phyloP scores from a whole-genome alignment of 805 yeast genomes.

The Cyberlindnera xylosilytica region DNA sequence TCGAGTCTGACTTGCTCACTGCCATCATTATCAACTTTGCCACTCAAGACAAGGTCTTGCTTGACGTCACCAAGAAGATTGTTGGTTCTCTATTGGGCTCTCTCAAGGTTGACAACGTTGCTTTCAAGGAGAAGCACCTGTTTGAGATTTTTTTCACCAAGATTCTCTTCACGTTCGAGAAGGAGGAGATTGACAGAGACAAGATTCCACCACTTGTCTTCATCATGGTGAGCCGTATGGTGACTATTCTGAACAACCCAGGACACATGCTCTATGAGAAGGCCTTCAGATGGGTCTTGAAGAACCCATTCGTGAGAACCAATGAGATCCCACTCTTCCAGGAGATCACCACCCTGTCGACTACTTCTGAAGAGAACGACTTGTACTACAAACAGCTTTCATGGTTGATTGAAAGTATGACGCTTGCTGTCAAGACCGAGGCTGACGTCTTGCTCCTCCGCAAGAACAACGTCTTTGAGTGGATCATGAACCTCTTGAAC shows the following conservation, averaged over 20 bases:
- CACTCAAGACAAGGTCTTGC: slow-evolving; percentile 28
- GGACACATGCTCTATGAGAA: slow-evolving; percentile 73
- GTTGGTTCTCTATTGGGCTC: slow-evolving; percentile 43
- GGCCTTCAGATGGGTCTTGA: slow-evolving; percentile 60
- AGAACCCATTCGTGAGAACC: slow-evolving; percentile 35
- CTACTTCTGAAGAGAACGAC: slow-evolving; percentile 38
- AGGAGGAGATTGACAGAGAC: slow-evolving; percentile 14
- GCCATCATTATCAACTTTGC: slow-evolving; percentile 47
- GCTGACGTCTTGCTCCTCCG: slow-evolving; percentile 54
- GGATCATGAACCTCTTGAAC: slow-evolving; percentile 53
- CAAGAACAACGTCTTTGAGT: slow-evolving; percentile 59
- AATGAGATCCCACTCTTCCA: slow-evolving; percentile 44
- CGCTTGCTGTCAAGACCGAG: slow-evolving; percentile 42
- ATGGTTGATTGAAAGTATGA: slow-evolving; percentile 61
- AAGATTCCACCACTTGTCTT: slow-evolving; percentile 49
- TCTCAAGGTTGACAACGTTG: slow-evolving; percentile 37
- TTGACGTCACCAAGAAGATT: slow-evolving; percentile 40
- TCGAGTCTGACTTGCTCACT: slow-evolving; percentile 55
- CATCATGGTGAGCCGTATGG: slow-evolving; percentile 50
- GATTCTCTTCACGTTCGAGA: slow-evolving; percentile 32
- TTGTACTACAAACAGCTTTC: slow-evolving; percentile 53
- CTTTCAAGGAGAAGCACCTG: slow-evolving; percentile 54
- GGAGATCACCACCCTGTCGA: slow-evolving; percentile 27
- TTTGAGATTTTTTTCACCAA: slow-evolving; percentile 51
- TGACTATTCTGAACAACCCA: slow-evolving; percentile 62